A percentile compares a stretch with the other conserved stretches of the same genome.
phyloP scores from a whole-genome alignment of 1,284 basidiomycete species.

The Albatrellus sp. region DNA sequence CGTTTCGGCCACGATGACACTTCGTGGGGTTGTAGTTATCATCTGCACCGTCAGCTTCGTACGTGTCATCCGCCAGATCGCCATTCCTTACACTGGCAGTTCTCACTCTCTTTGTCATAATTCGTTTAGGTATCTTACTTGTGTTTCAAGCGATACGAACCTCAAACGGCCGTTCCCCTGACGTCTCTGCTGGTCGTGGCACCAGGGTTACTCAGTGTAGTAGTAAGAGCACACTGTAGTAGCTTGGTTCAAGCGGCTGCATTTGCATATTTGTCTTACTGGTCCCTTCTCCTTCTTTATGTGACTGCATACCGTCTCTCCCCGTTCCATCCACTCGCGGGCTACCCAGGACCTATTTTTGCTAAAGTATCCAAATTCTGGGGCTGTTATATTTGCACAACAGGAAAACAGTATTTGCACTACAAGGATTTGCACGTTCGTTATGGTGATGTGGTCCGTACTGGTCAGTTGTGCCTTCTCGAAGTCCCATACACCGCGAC shows the following conservation, averaged over 20 bases:
- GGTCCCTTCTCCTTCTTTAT: slow-evolving; percentile 3
- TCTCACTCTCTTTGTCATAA: too few species aligned
- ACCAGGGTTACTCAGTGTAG: slow-evolving; percentile 3
- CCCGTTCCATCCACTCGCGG: slow-evolving; percentile 13
- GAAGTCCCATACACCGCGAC: not conserved
- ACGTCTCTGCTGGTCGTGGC: slow-evolving; percentile 6
- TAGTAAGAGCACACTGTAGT: not conserved
- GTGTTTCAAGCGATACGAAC: slow-evolving; percentile 12
- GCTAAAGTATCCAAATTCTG: slow-evolving; percentile 10
- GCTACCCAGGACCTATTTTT: slow-evolving; percentile 10
- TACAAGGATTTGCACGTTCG: slow-evolving; percentile 10
- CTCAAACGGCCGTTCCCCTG: slow-evolving; percentile 4
- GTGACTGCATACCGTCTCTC: slow-evolving; percentile 12
- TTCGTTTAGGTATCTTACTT: slow-evolving; percentile 10
- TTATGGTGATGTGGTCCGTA: slow-evolving; percentile 12
- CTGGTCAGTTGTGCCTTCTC: slow-evolving; percentile 3
- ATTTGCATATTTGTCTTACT: slow-evolving; percentile 2
- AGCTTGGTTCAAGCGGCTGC: not conserved
- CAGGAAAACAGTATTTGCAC: slow-evolving; percentile 8
- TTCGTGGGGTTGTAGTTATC: too few species aligned
- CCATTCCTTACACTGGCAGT: too few species aligned
- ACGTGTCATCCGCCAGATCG: too few species aligned
- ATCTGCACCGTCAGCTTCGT: too few species aligned
- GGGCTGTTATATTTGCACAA: slow-evolving; percentile 4
- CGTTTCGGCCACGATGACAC: too few species aligned